These are phyloP conservation scores for Dalbergia oliveri DNA, from an alignment of 306 rosid species.

Conservation along the genomic window DNA sequence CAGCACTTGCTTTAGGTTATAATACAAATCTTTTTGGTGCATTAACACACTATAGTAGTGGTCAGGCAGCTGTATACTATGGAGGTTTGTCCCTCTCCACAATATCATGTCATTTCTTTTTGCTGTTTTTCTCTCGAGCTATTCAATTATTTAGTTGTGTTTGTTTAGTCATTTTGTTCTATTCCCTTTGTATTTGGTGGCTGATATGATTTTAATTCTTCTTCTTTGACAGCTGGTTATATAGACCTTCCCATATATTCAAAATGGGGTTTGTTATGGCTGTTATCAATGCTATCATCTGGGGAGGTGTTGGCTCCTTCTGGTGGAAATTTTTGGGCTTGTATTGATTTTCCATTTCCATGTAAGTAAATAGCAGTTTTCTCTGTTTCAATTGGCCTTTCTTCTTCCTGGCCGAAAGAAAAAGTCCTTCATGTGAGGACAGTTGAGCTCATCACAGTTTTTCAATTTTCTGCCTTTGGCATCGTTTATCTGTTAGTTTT, in stretches of 20 bases:
- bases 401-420: slow-evolving; percentile 50
- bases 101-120: slow-evolving; percentile 1
- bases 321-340: slow-evolving; percentile 98
- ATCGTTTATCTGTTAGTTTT: slow-evolving; percentile 36
- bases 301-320: slow-evolving; percentile 77
- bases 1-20: slow-evolving; percentile 86
- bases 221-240: slow-evolving; percentile 82
- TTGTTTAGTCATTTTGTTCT: slow-evolving; percentile 30
- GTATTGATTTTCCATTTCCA: slow-evolving; percentile 61
- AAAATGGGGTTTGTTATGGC: slow-evolving; percentile 81
- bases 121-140: slow-evolving; percentile 17
- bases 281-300: slow-evolving; percentile 72
- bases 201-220: slow-evolving; percentile 48
- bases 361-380: slow-evolving; percentile 55
- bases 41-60: slow-evolving; percentile 92
- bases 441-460: slow-evolving; percentile 50
- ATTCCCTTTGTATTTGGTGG: slow-evolving; percentile 22
- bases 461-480: slow-evolving; percentile 43
- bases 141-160: slow-evolving; percentile 25
- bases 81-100: slow-evolving; percentile 75
- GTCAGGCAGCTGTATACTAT: slow-evolving; percentile 95
- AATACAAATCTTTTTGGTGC: slow-evolving; percentile 95
- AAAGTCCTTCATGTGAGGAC: slow-evolving; percentile 49
- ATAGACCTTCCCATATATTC: slow-evolving; percentile 83
- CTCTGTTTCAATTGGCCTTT: slow-evolving; percentile 30